Conservation (phyloP, 345 rosid species). For the Euclidium syriacum region DNA sequence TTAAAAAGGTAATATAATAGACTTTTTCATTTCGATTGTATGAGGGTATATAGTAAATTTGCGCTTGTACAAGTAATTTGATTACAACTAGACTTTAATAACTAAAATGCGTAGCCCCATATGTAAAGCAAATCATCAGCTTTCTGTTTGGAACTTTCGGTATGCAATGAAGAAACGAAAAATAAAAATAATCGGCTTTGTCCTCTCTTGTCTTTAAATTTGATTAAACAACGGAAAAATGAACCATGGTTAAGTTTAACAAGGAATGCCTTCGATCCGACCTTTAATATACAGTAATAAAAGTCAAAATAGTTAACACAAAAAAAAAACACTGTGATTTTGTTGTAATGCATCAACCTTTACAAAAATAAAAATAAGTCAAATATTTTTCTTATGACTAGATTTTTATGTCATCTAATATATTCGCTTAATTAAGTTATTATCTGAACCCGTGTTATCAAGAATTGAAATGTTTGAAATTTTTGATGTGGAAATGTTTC, state of each 20-base stretch:
- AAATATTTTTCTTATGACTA: background rate
- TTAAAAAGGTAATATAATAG: background rate
- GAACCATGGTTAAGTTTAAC: background rate
- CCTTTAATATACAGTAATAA: background rate
- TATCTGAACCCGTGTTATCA: too few relatives aligned
- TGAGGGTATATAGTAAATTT: background rate
- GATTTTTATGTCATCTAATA: too few relatives aligned
- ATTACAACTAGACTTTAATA: background rate
- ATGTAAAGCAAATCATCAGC: conserved; percentile 8
- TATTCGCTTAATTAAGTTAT: too few relatives aligned
- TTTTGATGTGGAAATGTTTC: too few relatives aligned
- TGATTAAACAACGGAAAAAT: too few relatives aligned
- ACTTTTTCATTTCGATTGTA: background rate
- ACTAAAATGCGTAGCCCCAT: background rate
- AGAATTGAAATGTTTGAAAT: too few relatives aligned
- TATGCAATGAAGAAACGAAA: background rate
- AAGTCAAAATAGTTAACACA: background rate
- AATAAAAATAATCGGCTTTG: background rate
- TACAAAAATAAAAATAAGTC: background rate
- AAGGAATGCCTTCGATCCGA: background rate
- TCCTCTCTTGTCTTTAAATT: too few relatives aligned
- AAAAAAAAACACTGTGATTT: too few relatives aligned
- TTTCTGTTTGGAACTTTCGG: background rate
- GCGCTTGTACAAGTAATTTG: background rate
- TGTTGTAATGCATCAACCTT: background rate